Base-by-base conservation (phyloP, 371 early-diverging fungal species). In the Mortierella sp. region DNA sequence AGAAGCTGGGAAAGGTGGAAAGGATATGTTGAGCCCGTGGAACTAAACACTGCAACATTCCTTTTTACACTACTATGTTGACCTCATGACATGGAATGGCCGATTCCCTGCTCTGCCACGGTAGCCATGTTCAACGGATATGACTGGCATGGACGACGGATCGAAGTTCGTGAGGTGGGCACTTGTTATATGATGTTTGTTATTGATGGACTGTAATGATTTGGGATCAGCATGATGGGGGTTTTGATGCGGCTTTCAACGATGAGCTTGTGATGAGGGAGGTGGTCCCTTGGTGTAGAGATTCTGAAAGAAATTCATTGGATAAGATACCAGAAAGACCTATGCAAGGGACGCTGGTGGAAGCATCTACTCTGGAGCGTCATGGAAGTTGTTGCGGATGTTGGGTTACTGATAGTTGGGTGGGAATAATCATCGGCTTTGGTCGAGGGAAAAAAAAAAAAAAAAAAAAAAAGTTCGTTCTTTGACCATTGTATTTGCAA, bases 131-230 rank as follows among this genome's bases (percentile, higher is more conserved):
- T 92, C 79, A 85, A 94, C 84, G 92, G 93, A 53, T 91, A 89
- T 77, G 94, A 93, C 64, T 93, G 92, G 91, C 90, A 91, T 72
- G 93, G 94, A 58, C 76, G 93, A 72, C 84, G 82, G 65, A 78
- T 96, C 81, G 93, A 92, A 88, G 96, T 96, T 68, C 90, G 91
- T 63, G 92, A 94, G 90, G 94, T 92, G 84, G 83, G 85, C 70
- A 68, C 68, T 67, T 36, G 40, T 50, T 65, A 8, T 19, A 58
- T 66, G 63, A 45, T 70, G 38, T 6, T 67, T 76, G 61, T 11
- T 15, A 21, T 59, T 59, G 24, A 16, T 59, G 59, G 40, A 38
- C 24, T 21, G 59, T 59, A 19, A 40, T 40, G 38, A 21, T 59
- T 59, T 33, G 33, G 58, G 36, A 58, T 57, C 38, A 22, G 19